phyloP scores from a whole-genome alignment of 192 early-diverging fungal genomes.

The Mortierella alpina region DNA sequence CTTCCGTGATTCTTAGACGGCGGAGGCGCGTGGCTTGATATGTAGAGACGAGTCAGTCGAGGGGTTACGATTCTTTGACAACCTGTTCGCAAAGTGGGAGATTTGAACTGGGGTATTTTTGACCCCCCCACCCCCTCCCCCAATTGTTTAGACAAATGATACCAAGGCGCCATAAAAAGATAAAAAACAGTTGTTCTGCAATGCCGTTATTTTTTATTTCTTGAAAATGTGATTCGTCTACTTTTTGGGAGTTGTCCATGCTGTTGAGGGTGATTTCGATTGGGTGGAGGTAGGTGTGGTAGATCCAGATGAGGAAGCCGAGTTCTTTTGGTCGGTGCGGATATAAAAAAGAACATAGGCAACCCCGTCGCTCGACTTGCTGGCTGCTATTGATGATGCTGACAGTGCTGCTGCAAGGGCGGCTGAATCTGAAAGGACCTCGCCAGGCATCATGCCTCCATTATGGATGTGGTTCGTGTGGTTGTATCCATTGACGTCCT shows the following conservation, averaged over 20 bases:
- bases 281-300: slow-evolving; percentile 6
- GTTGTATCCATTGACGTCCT: background rate
- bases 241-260: slow-evolving; percentile 36
- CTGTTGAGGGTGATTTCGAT: slow-evolving; percentile 16
- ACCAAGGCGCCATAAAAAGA: no score
- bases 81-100: slow-evolving; percentile 60
- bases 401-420: slow-evolving; percentile 43
- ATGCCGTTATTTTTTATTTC: background rate
- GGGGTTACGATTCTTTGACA: slow-evolving; percentile 87
- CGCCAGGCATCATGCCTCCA: slow-evolving; percentile 17
- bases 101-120: background rate
- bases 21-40: slow-evolving; percentile 81
- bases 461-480: slow-evolving; percentile 7
- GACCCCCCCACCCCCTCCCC: no score
- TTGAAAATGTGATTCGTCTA: background rate
- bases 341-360: slow-evolving; percentile 87
- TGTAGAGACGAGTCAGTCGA: slow-evolving; percentile 91
- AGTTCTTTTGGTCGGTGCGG: slow-evolving; percentile 43
- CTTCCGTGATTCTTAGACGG: slow-evolving; percentile 56
- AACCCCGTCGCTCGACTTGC: slow-evolving; percentile 65
- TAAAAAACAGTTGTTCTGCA: no score
- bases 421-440: slow-evolving; percentile 30
- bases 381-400: slow-evolving; percentile 42
- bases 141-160: no score
- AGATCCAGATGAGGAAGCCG: slow-evolving; percentile 2